Evolutionary conservation across 2,329 filamentous ascomycete species (phyloP).

Genomic region (Trichophyton simii): DNA sequence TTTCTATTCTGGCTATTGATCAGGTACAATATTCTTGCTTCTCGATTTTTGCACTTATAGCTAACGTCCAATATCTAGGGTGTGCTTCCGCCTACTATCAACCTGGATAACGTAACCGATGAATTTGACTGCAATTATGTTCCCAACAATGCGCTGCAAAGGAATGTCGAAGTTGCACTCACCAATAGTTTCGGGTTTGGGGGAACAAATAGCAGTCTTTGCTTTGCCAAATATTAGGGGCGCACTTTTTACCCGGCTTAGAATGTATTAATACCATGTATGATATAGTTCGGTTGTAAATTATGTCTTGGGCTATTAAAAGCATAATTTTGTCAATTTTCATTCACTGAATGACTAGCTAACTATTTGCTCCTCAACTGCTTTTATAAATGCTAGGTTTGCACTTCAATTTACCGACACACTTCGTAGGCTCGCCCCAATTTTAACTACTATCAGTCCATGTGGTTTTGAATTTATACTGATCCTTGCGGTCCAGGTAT

Average conservation of each 20-base stretch:
- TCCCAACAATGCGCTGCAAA: conserved; percentile 56
- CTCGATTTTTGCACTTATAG: conserved; percentile 10
- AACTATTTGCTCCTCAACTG: not conserved
- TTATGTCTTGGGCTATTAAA: not conserved
- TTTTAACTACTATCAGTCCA: not conserved
- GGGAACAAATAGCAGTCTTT: conserved; percentile 83
- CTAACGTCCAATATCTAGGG: conserved; percentile 41
- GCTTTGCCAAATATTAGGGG: conserved; percentile 41
- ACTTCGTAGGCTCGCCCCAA: not conserved
- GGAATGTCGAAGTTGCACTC: conserved; percentile 58
- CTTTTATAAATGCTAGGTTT: not conserved
- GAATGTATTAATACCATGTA: not conserved
- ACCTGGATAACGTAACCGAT: conserved; percentile 54
- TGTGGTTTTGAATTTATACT: conserved; percentile 40
- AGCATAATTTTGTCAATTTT: not conserved
- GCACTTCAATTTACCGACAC: not conserved
- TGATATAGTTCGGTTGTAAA: not conserved
- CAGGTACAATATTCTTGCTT: conserved; percentile 43
- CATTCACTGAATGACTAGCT: not conserved
- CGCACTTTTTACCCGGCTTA: too few relatives aligned
- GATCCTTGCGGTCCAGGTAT: conserved; percentile 48
- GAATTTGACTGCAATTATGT: conserved; percentile 78
- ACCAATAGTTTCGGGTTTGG: conserved; percentile 98
- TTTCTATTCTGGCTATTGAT: conserved; percentile 64
- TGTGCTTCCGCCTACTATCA: conserved; percentile 72